A percentile compares a stretch with the other conserved stretches of the same genome.
Conservation (phyloP, 345 rosid genomes). For the Arabidopsis suecica region DNA sequence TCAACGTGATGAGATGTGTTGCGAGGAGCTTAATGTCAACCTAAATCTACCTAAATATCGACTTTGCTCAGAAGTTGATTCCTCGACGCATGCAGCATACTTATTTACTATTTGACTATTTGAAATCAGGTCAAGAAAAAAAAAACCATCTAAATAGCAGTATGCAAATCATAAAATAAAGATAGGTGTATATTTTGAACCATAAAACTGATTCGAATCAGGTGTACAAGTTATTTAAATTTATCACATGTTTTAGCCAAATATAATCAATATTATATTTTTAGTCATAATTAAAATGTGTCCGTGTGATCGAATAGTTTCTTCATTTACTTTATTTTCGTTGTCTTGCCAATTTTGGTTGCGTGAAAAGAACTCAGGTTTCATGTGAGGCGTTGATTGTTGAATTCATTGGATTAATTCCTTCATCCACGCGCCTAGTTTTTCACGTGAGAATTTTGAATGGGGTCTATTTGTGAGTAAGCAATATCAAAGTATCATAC, state of each 20-base stretch:
- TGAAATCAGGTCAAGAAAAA: background rate
- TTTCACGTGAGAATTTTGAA: background rate
- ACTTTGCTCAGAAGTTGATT: conserved; percentile 25
- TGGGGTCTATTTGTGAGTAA: background rate
- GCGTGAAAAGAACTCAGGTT: background rate
- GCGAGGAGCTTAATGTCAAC: conserved; percentile 24
- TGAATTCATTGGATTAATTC: background rate
- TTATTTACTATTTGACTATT: background rate
- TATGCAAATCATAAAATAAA: background rate
- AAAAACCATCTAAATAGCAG: background rate
- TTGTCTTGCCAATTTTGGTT: background rate
- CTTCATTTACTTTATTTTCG: background rate
- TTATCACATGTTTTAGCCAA: background rate
- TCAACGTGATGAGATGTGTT: conserved; percentile 8
- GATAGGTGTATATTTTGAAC: background rate
- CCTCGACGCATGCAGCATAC: background rate
- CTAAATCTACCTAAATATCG: conserved; percentile 29
- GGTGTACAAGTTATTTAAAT: background rate
- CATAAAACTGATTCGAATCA: background rate
- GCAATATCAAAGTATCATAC: conserved; percentile 5
- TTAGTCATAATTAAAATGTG: background rate
- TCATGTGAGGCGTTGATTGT: background rate
- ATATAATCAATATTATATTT: background rate
- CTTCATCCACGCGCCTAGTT: background rate
- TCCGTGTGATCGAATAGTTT: conserved; percentile 4